Base-by-base conservation (phyloP, 345 rosid species). In the Hirschfeldia incana region DNA sequence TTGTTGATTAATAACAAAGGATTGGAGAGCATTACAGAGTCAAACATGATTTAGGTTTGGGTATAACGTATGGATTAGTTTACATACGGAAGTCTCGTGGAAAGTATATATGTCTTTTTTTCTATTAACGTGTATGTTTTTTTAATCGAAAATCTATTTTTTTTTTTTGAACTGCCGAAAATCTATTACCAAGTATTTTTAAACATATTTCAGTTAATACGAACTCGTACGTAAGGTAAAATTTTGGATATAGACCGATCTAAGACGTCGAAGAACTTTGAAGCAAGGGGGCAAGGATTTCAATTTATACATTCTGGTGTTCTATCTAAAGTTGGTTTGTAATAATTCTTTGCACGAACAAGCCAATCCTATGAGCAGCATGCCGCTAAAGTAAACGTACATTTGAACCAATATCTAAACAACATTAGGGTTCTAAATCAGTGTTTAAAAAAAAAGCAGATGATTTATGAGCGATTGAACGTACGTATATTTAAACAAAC, bases 371-470 rank as follows among this genome's bases (percentile, higher is more conserved):
- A 4, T 15, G 46, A 64, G 1, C 44, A 64, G 6, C 34, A 63
- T 32, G 36, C 65, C 42, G 67, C 16, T 64, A n/a, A 64, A 64
- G 67, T 15, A 15, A 64, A 64, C 44, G 42, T 33, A 64, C 51
- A 57, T 55, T 55, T 55, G 28, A 55, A n/a, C 21, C 58, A 51
- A 51, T 51, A 29, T 29, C 3, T 29, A 51, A 69, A 51, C 5
- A 53, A 53, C 57, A 70, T 10, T 42, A 42, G 49, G 27, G 46
- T 17, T 70, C 21, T 29, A 69, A 49, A 26, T 10, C 10, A 59
- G 8, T 59, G 12, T 36, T 46, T 46, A 29, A 29, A 29, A 29
- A 1, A 29, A 29, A 29, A 29, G 55, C 55, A 46, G 15, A 13
- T 46, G 55, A 46, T 46, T 13, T 46, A 12, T 46, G 16, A 10